phyloP scores from a whole-genome alignment of 2,329 filamentous ascomycete genomes.

The Pseudonectria foliicola region DNA sequence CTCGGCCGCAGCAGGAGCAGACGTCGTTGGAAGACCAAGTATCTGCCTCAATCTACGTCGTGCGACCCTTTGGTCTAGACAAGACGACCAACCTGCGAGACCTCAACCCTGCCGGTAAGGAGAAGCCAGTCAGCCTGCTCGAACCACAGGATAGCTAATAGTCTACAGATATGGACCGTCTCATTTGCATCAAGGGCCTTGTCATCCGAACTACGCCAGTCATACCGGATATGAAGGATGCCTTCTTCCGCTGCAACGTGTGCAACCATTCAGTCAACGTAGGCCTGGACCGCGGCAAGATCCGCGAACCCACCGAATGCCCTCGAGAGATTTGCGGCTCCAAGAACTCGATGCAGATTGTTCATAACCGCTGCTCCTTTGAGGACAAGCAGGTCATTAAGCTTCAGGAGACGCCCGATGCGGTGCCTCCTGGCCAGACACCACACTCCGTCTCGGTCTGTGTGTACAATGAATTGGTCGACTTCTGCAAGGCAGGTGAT shows the following conservation, averaged over 20 bases:
- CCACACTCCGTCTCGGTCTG: slow-evolving; percentile 95
- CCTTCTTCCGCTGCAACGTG: slow-evolving; percentile 91
- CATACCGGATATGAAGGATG: slow-evolving; percentile 98
- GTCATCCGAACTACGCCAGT: slow-evolving; percentile 94
- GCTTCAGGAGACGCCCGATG: slow-evolving; percentile 93
- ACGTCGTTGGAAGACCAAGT: slow-evolving; percentile 72
- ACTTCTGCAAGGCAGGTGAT: slow-evolving; percentile 97
- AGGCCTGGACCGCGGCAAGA: slow-evolving; percentile 90
- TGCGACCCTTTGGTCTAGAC: slow-evolving; percentile 84
- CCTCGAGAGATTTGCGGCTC: slow-evolving; percentile 73
- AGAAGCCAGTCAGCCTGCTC: background rate
- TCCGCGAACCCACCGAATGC: slow-evolving; percentile 87
- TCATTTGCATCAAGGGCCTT: slow-evolving; percentile 89
- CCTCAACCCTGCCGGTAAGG: slow-evolving; percentile 72
- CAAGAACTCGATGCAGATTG: slow-evolving; percentile 95
- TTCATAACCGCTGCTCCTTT: slow-evolving; percentile 92
- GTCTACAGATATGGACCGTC: slow-evolving; percentile 79
- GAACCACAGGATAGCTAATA: slow-evolving; percentile 6
- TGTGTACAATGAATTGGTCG: slow-evolving; percentile 93
- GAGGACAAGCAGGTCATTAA: slow-evolving; percentile 99
- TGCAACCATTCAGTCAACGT: slow-evolving; percentile 90
- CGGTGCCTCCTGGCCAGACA: slow-evolving; percentile 89
- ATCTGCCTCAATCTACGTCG: slow-evolving; percentile 71
- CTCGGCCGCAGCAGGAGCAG: slow-evolving; percentile 36
- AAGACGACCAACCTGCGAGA: slow-evolving; percentile 85